Conservation (phyloP, 306 rosid species). For the Gastrolobium bilobum region DNA sequence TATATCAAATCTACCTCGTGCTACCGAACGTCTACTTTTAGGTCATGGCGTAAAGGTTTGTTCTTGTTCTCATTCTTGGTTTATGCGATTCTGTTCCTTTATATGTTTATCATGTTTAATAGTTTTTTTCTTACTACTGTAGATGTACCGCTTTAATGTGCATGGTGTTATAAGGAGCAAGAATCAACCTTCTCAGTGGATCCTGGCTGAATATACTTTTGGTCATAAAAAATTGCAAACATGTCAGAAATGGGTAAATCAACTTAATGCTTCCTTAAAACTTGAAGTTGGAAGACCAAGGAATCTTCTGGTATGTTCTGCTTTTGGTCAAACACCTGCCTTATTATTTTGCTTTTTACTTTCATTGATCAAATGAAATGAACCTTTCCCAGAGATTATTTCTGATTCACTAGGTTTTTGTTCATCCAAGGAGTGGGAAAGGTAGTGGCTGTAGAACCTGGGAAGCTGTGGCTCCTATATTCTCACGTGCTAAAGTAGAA, state of each 20-base stretch:
- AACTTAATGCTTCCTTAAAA: constrained; percentile 60
- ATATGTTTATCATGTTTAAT: constrained; percentile 30
- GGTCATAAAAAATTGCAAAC: constrained; percentile 66
- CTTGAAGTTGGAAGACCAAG: constrained; percentile 76
- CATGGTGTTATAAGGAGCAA: constrained; percentile 74
- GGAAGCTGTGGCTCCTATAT: constrained; percentile 88
- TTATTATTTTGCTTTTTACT: constrained; percentile 37
- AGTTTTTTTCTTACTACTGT: constrained; percentile 50
- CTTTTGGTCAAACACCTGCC: constrained; percentile 40
- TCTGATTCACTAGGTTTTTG: constrained; percentile 84
- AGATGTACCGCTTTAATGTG: constrained; percentile 77
- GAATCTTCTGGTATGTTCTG: constrained; percentile 82
- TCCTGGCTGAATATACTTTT: constrained; percentile 71
- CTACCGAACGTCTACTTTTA: constrained; percentile 57
- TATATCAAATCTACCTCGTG: constrained; percentile 57
- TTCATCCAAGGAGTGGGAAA: constrained; percentile 96
- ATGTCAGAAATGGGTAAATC: constrained; percentile 85
- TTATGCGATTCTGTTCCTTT: constrained; percentile 33
- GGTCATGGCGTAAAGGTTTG: constrained; percentile 69
- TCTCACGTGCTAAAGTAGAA: constrained; percentile 78
- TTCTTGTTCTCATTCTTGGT: constrained; percentile 42
- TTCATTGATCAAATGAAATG: constrained; percentile 55
- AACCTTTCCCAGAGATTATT: constrained; percentile 60
- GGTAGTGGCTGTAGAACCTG: constrained; percentile 81
- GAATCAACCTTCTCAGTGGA: constrained; percentile 66